Evolutionary conservation across 768 basidiomycete genomes (phyloP), one percentile per base, ranked within the genome.

Genomic region (Paxillus involutus): DNA sequence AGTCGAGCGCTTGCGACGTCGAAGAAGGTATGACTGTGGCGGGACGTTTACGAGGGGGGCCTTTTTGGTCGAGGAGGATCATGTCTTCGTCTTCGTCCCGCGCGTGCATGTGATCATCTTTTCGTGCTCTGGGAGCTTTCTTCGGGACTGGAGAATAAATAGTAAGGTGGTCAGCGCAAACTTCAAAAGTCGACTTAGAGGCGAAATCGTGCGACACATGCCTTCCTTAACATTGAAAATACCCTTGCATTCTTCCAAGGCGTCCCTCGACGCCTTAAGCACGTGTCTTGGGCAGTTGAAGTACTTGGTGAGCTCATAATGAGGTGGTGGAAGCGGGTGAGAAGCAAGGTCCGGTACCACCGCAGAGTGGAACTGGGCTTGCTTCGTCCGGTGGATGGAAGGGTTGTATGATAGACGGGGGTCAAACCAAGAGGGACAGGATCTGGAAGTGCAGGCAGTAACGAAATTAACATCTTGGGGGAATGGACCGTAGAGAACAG

Each of bases 301-400:
- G 70, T 90, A 98, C 64, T 89, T 93, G 29, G 81, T 73, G 1
- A 97, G 76, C 51, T 91, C 91, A 2, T 86, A 87, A 69, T 97
- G 93, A 1, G 92, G 90, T 3, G 91, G 90, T 1, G 89, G 86
- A 9, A 96, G 78, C 0, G 93, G 92, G 51, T 91, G 77, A 7
- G 76, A 76, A 19, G 76, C 70, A n/a, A 95, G 69, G 65, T 97
- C 90, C 2, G 81, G 73, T 17, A 88, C 85, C 10, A 92, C 79
- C 2, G 93, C 93, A 47, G 81, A 81, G 64, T 97, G 95, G 71
- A 96, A 91, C 62, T 94, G 84, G 12, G 94, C 94, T 75, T 97
- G 94, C 68, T 95, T 96, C 52, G 87, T 80, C 48, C 95, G 86
- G 63, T 99, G 95, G 32, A 97, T 77, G 4, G 90, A 83, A 2